phyloP scores from a whole-genome alignment of 2,329 filamentous ascomycete genomes.

The Hortaea sp. region DNA sequence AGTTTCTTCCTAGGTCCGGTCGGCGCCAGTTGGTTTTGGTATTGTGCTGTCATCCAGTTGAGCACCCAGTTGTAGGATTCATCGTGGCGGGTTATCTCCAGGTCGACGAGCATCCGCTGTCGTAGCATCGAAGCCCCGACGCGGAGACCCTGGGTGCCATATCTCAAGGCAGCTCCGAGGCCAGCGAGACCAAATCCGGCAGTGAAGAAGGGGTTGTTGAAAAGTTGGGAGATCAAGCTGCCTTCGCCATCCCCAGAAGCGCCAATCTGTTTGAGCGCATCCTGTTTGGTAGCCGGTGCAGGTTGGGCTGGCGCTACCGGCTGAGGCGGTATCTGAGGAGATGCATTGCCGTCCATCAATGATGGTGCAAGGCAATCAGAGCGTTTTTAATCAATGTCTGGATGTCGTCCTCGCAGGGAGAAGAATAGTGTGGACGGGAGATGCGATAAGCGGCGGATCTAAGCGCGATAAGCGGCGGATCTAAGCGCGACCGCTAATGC shows the following conservation, averaged over 20 bases:
- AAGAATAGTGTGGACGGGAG: too few species aligned
- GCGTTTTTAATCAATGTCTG: too few species aligned
- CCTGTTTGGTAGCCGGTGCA: slow-evolving; percentile 9
- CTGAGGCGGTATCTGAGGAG: neutral
- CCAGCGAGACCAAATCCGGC: slow-evolving; percentile 78
- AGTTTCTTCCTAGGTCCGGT: slow-evolving; percentile 16
- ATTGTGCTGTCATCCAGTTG: slow-evolving; percentile 72
- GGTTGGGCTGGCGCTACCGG: neutral
- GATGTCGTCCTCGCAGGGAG: too few species aligned
- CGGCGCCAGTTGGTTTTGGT: slow-evolving; percentile 31
- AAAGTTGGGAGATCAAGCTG: slow-evolving; percentile 35
- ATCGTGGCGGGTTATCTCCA: slow-evolving; percentile 92
- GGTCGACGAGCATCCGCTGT: slow-evolving; percentile 79
- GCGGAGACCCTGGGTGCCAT: slow-evolving; percentile 68
- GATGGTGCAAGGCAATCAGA: neutral
- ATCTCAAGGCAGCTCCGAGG: slow-evolving; percentile 69
- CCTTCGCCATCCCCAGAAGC: slow-evolving; percentile 24
- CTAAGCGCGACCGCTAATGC: too few species aligned
- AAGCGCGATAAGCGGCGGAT: too few species aligned
- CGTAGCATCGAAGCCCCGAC: slow-evolving; percentile 64
- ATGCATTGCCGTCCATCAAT: slow-evolving; percentile 27
- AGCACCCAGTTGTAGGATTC: slow-evolving; percentile 90
- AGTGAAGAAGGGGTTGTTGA: slow-evolving; percentile 44
- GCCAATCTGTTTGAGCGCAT: slow-evolving; percentile 29
- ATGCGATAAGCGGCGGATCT: too few species aligned